Evolutionary conservation across 345 rosid species (phyloP).

Genomic region (Passiflora organensis): DNA sequence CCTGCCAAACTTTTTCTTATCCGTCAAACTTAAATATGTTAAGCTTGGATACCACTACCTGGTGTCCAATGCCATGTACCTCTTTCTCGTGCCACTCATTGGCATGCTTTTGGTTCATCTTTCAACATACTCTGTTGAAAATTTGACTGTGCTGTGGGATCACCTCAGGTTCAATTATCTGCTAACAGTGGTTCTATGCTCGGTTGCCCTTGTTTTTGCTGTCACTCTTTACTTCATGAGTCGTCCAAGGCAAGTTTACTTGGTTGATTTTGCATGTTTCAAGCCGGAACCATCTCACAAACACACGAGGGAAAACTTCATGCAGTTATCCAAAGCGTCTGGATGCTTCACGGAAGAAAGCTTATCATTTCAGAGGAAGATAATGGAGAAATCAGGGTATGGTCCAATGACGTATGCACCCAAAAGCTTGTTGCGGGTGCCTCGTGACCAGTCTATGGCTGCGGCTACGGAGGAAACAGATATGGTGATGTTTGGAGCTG

Average conservation of each 20-base stretch:
- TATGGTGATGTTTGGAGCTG: too few relatives aligned
- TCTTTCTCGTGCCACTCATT: background rate
- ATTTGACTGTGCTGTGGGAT: background rate
- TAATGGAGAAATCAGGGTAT: too few relatives aligned
- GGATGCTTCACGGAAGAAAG: constrained; percentile 10
- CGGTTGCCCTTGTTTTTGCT: background rate
- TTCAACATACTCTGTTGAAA: background rate
- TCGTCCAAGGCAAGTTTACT: constrained; percentile 6
- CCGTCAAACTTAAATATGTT: constrained; percentile 29
- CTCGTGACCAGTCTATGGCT: too few relatives aligned
- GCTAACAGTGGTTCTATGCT: background rate
- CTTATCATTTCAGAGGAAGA: too few relatives aligned
- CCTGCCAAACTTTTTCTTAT: constrained; percentile 29
- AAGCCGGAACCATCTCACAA: constrained; percentile 6
- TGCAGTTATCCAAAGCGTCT: background rate
- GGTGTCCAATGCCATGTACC: constrained; percentile 14
- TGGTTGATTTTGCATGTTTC: constrained; percentile 18
- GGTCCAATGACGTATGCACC: too few relatives aligned
- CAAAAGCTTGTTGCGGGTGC: too few relatives aligned
- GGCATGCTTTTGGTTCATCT: background rate
- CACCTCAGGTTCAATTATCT: constrained; percentile 1
- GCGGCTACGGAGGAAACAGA: too few relatives aligned
- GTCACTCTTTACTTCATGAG: constrained; percentile 1
- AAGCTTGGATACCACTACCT: constrained; percentile 40
- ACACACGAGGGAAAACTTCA: constrained; percentile 5